Evolutionary conservation across 352 stramenopile species (phyloP).

Genomic region (Phytophthora europaea): DNA sequence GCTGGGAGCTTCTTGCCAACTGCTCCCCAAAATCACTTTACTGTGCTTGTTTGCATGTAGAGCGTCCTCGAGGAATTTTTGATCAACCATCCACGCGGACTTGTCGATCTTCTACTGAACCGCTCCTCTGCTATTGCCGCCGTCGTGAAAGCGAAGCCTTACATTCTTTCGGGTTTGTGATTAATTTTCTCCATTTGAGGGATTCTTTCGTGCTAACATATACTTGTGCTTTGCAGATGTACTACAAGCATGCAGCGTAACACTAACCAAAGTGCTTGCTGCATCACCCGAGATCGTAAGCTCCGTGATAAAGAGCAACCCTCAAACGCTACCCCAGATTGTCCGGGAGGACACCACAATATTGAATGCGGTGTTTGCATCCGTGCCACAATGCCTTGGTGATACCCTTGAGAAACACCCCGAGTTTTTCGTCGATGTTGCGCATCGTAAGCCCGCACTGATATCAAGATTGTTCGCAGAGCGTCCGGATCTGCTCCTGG

Average conservation of each 20-base stretch:
- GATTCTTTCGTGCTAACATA: neutral
- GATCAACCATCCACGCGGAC: constrained; percentile 63
- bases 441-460: constrained; percentile 67
- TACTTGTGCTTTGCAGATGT: constrained; percentile 34
- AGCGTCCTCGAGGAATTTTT: constrained; percentile 76
- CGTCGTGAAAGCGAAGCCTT: constrained; percentile 59
- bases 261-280: constrained; percentile 55
- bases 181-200: neutral
- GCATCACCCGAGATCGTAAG: constrained; percentile 56
- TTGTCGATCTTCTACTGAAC: constrained; percentile 72
- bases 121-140: constrained; percentile 54
- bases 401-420: constrained; percentile 72
- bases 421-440: constrained; percentile 76
- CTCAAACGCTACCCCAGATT: constrained; percentile 56
- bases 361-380: constrained; percentile 55
- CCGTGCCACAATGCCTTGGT: constrained; percentile 66
- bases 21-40: neutral
- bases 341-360: constrained; percentile 61
- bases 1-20: neutral
- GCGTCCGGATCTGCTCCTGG: constrained; percentile 74
- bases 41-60: constrained; percentile 29
- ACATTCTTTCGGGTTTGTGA: constrained; percentile 62
- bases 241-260: constrained; percentile 51
- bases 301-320: constrained; percentile 60
- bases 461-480: constrained; percentile 72